These are phyloP conservation scores for Isoetes engelmannii DNA, from an alignment of 83 land plant genomes.

Conservation along the genomic window DNA sequence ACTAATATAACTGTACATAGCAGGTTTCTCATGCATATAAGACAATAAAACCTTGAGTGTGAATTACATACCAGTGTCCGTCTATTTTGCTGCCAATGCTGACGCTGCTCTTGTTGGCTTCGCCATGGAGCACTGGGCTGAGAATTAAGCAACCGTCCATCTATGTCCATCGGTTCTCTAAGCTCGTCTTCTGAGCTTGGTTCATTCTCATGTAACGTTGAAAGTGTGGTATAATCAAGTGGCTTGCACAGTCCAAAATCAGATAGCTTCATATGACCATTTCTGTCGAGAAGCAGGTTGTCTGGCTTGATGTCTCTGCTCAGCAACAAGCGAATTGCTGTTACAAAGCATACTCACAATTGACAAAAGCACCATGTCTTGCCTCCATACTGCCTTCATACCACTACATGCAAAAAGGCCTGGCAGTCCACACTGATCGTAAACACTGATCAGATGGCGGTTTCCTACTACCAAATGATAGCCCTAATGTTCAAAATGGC, in stretches of 20 bases:
- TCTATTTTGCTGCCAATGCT: slow-evolving; percentile 73
- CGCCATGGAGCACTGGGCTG: slow-evolving; percentile 35
- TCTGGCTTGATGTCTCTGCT: slow-evolving; percentile 87
- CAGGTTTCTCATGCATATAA: too few relatives aligned
- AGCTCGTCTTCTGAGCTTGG: slow-evolving; percentile 46
- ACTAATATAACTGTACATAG: too few relatives aligned
- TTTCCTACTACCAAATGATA: too few relatives aligned
- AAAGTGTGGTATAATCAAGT: slow-evolving; percentile 50
- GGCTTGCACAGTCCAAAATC: slow-evolving; percentile 92
- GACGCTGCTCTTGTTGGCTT: slow-evolving; percentile 65
- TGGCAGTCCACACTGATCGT: too few relatives aligned
- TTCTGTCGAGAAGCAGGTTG: slow-evolving; percentile 71
- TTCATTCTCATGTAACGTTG: slow-evolving; percentile 54
- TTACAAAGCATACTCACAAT: too few relatives aligned
- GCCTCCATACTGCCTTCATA: too few relatives aligned
- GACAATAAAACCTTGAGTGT: too few relatives aligned
- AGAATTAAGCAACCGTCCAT: slow-evolving; percentile 38
- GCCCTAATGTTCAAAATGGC: too few relatives aligned
- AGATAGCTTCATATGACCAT: slow-evolving; percentile 84
- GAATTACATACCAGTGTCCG: slow-evolving; percentile 54
- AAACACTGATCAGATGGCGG: too few relatives aligned
- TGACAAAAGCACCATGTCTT: too few relatives aligned
- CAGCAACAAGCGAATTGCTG: background rate
- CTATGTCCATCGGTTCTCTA: slow-evolving; percentile 59
- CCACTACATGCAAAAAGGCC: too few relatives aligned